Conservation (phyloP, 1,139 yeast genomes). For the Candida gigantensis region DNA sequence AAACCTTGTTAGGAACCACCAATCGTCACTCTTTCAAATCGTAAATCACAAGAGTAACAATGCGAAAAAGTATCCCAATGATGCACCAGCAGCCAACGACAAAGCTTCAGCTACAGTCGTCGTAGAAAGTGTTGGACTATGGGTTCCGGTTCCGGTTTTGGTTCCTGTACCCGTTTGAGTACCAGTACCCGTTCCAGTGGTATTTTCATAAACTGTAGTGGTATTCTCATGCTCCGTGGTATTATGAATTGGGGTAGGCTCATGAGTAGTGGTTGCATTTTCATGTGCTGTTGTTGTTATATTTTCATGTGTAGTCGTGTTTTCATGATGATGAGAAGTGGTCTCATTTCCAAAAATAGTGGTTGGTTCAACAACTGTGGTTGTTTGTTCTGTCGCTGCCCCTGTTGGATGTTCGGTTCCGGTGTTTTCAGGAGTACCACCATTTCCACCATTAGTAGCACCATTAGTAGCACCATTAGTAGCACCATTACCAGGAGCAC, state of each 20-base stretch:
- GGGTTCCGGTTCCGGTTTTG: conserved; percentile 1
- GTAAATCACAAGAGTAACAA: conserved; percentile 7
- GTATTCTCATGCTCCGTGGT: conserved; percentile 1
- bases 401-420: neutral
- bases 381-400: neutral
- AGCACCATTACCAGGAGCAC: too few relatives aligned
- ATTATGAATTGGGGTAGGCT: neutral
- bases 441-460: neutral
- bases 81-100: conserved; percentile 11
- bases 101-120: conserved; percentile 12
- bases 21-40: too few relatives aligned
- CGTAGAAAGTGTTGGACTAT: conserved; percentile 2
- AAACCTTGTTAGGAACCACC: neutral
- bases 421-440: neutral
- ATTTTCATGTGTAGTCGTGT: neutral
- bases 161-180: conserved; percentile 5
- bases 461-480: too few relatives aligned
- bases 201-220: conserved; percentile 2
- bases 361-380: conserved; percentile 1
- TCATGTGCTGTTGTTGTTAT: neutral
- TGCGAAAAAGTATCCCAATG: conserved; percentile 12
- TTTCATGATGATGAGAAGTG: too few relatives aligned
- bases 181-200: conserved; percentile 5
- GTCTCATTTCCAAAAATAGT: conserved; percentile 5
- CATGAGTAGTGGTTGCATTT: neutral